phyloP scores from a whole-genome alignment of 441 rosid genomes.

The Arabidopsis lyrata region DNA sequence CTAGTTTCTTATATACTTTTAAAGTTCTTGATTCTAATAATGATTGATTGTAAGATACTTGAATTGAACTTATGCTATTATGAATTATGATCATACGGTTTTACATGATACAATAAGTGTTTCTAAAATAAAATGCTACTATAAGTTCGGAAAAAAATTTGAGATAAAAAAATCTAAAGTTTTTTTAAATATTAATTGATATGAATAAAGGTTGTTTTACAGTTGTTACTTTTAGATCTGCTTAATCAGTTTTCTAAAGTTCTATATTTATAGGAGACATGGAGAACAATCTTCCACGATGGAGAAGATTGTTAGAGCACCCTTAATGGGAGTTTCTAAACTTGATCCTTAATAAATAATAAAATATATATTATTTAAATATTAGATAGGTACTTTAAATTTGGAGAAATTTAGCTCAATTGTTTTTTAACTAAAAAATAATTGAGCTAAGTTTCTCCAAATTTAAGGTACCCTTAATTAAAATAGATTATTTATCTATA shows the following conservation, averaged over 20 bases:
- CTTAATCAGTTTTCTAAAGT: background rate
- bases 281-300: too few relatives aligned
- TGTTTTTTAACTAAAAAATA: too few relatives aligned
- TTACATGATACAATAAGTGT: background rate
- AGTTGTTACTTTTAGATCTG: background rate
- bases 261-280: background rate
- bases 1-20: background rate
- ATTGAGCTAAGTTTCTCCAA: too few relatives aligned
- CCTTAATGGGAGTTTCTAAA: too few relatives aligned
- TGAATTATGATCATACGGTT: background rate
- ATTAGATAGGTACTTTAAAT: too few relatives aligned
- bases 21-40: constrained; percentile 25
- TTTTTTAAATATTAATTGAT: background rate
- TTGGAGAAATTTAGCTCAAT: too few relatives aligned
- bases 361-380: too few relatives aligned
- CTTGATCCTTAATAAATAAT: too few relatives aligned
- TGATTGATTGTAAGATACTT: constrained; percentile 30
- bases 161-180: background rate
- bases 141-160: background rate
- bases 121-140: background rate
- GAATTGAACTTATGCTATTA: background rate
- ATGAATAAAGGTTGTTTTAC: background rate
- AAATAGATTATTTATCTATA: too few relatives aligned
- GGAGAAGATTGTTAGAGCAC: too few relatives aligned
- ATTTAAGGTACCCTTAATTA: too few relatives aligned